phyloP scores from a whole-genome alignment of 768 basidiomycete species.

The Suillus variegatus region DNA sequence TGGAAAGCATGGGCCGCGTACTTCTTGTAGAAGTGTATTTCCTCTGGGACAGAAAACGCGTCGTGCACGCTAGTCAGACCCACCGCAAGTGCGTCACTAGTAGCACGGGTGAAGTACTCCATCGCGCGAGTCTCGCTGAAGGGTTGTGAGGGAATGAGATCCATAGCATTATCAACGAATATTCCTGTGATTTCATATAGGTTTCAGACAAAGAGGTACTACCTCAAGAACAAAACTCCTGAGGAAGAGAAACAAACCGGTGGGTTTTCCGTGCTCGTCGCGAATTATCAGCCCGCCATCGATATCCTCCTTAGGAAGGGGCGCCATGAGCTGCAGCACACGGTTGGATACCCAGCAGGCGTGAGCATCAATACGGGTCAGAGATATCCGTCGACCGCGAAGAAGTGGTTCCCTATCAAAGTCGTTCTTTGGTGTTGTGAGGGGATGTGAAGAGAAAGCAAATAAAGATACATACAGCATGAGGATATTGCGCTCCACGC shows the following conservation, averaged over 20 bases:
- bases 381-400: constrained; percentile 65
- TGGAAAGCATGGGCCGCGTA: constrained; percentile 31
- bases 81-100: constrained; percentile 67
- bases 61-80: constrained; percentile 91
- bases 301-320: constrained; percentile 58
- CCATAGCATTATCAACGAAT: constrained; percentile 88
- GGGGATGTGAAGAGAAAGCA: not conserved
- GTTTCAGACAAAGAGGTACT: not conserved
- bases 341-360: constrained; percentile 83
- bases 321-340: constrained; percentile 63
- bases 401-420: constrained; percentile 72
- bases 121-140: constrained; percentile 58
- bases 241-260: constrained; percentile 46
- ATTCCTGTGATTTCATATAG: constrained; percentile 44
- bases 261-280: constrained; percentile 61
- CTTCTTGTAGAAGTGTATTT: constrained; percentile 68
- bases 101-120: constrained; percentile 64
- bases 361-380: constrained; percentile 81
- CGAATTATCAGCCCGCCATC: constrained; percentile 78
- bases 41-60: constrained; percentile 52
- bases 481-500: constrained; percentile 65
- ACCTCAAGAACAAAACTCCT: not conserved
- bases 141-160: constrained; percentile 64
- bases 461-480: constrained; percentile 49
- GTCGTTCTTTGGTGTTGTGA: constrained; percentile 53